phyloP scores from a whole-genome alignment of 1,139 yeast genomes.

The Zhuliangozyma blackwelliae region DNA sequence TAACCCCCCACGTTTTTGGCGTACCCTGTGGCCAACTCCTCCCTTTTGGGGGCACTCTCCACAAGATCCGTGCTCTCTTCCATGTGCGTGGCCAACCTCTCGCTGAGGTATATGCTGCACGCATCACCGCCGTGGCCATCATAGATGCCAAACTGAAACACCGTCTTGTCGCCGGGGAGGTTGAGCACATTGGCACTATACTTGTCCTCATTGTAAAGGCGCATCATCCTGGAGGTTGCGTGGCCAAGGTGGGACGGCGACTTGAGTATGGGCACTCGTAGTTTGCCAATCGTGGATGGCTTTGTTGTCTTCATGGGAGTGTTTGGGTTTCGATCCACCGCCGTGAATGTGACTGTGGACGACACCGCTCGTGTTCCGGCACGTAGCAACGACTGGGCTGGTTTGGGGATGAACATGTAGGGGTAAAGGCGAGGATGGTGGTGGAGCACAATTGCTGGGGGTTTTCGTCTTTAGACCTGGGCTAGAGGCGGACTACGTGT shows the following conservation, averaged over 20 bases:
- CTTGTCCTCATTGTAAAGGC: conserved; percentile 78
- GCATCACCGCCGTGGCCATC: conserved; percentile 94
- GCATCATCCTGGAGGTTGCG: conserved; percentile 67
- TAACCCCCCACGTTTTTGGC: conserved; percentile 72
- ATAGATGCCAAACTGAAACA: conserved; percentile 68
- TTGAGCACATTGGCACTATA: conserved; percentile 58
- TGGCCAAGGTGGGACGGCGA: conserved; percentile 83
- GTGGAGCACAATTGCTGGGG: too few relatives aligned
- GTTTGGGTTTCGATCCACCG: conserved; percentile 17
- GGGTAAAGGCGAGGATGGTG: too few relatives aligned
- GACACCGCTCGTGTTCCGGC: conserved; percentile 11
- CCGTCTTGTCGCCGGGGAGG: conserved; percentile 15
- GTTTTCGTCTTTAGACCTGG: too few relatives aligned
- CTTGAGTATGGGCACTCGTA: conserved; percentile 53
- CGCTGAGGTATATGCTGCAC: conserved; percentile 59
- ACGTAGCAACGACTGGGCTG: too few relatives aligned
- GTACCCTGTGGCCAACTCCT: conserved; percentile 45
- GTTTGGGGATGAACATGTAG: too few relatives aligned
- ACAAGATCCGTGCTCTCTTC: conserved; percentile 35
- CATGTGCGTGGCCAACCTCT: conserved; percentile 51
- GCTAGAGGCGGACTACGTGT: too few relatives aligned
- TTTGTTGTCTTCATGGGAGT: conserved; percentile 9
- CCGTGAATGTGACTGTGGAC: conserved; percentile 24
- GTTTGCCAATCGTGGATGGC: conserved; percentile 20
- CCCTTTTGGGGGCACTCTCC: conserved; percentile 25